Evolutionary conservation across 2,329 filamentous ascomycete species (phyloP).

Genomic region (Fusarium kyushuense): DNA sequence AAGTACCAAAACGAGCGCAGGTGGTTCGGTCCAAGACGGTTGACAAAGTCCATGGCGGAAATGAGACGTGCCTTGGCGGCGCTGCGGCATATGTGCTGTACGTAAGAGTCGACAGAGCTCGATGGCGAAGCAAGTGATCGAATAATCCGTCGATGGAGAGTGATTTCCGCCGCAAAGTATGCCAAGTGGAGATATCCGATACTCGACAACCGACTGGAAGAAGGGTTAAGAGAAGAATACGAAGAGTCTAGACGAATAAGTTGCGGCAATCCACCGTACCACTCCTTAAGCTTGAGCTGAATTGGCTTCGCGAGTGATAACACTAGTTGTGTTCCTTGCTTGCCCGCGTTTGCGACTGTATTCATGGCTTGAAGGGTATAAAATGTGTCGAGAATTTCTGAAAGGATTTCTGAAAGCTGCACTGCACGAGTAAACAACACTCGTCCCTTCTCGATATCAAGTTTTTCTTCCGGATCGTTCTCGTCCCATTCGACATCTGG

Average conservation of each 20-base stretch:
- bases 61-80: slow-evolving; percentile 95
- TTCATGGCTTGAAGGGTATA: slow-evolving; percentile 83
- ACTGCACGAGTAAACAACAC: slow-evolving; percentile 82
- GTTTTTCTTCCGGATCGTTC: slow-evolving; percentile 69
- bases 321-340: slow-evolving; percentile 78
- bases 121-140: slow-evolving; percentile 72
- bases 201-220: slow-evolving; percentile 64
- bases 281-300: slow-evolving; percentile 84
- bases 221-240: slow-evolving; percentile 52
- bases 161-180: slow-evolving; percentile 95
- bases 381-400: slow-evolving; percentile 85
- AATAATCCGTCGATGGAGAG: slow-evolving; percentile 90
- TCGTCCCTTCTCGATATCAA: slow-evolving; percentile 75
- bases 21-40: slow-evolving; percentile 87
- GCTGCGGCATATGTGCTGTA: slow-evolving; percentile 91
- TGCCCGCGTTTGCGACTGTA: slow-evolving; percentile 73
- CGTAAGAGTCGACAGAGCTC: slow-evolving; percentile 75
- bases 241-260: slow-evolving; percentile 75
- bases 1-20: slow-evolving; percentile 95
- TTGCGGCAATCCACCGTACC: slow-evolving; percentile 78
- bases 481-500: slow-evolving; percentile 77
- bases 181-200: slow-evolving; percentile 87
- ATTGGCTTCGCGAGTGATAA: slow-evolving; percentile 83
- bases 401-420: slow-evolving; percentile 77
- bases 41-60: slow-evolving; percentile 97